Conservation (phyloP, 257 asterid species). For the Salvia rosmarinus region DNA sequence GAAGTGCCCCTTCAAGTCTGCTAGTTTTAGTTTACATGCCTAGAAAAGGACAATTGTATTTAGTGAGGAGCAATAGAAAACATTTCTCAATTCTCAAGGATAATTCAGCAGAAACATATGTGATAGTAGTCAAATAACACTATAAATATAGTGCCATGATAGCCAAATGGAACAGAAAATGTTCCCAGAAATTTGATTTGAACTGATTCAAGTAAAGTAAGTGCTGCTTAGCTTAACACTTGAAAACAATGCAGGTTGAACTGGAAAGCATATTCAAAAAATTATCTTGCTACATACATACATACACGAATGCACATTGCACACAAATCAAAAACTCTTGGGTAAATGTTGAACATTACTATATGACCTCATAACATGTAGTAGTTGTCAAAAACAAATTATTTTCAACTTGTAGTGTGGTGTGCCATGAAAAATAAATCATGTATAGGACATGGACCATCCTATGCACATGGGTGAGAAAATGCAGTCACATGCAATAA, state of each 20-base stretch:
- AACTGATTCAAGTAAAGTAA: background rate
- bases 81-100: slow-evolving; percentile 1
- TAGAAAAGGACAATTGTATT: slow-evolving; percentile 27
- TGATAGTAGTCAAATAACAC: background rate
- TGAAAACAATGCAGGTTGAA: background rate
- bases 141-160: background rate
- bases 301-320: too few relatives aligned
- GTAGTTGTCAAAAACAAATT: background rate
- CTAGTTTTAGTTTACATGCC: slow-evolving; percentile 93
- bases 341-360: too few relatives aligned
- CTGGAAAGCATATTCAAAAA: background rate
- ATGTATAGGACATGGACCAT: background rate
- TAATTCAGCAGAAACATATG: background rate
- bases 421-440: background rate
- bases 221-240: background rate
- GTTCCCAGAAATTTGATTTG: background rate
- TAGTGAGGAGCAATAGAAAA: slow-evolving; percentile 3
- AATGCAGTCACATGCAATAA: background rate
- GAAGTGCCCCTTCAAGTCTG: slow-evolving; percentile 92
- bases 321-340: too few relatives aligned
- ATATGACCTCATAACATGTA: background rate
- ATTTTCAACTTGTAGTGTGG: background rate
- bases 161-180: background rate
- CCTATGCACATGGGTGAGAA: background rate
- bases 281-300: background rate